Percentiles rank a stretch among this genome's conserved stretches.
These are phyloP conservation scores for Martiniozyma asiatica DNA, from an alignment of 1,139 yeast species.

Conservation along the genomic window DNA sequence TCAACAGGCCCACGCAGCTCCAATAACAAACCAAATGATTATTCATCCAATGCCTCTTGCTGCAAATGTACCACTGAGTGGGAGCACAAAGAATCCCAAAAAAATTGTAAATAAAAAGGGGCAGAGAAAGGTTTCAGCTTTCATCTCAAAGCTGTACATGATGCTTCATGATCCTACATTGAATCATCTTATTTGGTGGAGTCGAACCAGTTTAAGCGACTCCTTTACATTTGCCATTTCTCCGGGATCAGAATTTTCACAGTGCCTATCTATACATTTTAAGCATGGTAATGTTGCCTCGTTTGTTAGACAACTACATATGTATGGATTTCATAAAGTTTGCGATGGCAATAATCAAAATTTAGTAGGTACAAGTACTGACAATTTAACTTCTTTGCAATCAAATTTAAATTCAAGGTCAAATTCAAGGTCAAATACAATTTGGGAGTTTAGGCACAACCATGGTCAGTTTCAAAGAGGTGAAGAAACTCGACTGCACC, in stretches of 20 bases:
- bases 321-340: constrained; percentile 73
- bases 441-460: constrained; percentile 67
- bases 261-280: constrained; percentile 52
- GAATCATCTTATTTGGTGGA: constrained; percentile 67
- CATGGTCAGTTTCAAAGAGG: constrained; percentile 56
- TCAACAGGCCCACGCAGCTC: no score
- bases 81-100: no score
- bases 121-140: constrained; percentile 41
- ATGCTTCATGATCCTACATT: constrained; percentile 47
- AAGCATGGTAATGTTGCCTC: constrained; percentile 72
- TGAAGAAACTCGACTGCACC: constrained; percentile 43
- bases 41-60: no score
- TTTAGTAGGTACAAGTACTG: no score
- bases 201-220: constrained; percentile 41
- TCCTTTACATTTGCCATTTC: constrained; percentile 46
- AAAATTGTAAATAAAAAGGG: constrained; percentile 4
- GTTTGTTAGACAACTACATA: constrained; percentile 66
- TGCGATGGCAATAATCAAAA: constrained; percentile 28
- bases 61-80: no score
- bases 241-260: constrained; percentile 57
- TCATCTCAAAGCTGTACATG: constrained; percentile 49
- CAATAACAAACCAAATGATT: no score
- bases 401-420: not conserved
- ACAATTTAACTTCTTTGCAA: not conserved
- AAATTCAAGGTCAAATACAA: constrained; percentile 16